Evolutionary conservation across 2,329 filamentous ascomycete species (phyloP), one percentile per base, ranked within the genome.

Genomic region (Pseudogymnoascus sp.): DNA sequence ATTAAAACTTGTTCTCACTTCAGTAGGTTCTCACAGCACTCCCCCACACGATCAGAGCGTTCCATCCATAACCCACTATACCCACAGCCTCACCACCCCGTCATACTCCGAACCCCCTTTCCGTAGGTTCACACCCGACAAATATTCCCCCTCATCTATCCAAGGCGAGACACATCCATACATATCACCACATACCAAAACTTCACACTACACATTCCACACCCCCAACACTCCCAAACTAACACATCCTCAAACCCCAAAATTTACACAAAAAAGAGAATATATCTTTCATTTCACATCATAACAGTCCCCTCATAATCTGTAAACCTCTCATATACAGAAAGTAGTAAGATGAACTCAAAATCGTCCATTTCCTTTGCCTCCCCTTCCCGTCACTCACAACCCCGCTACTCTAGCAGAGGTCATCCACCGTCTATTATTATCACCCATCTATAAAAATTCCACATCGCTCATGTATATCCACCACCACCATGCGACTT

Each of bases 281-380:
- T 56, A 56, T 56, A 31, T 31, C n/a, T 34, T 56, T 56, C 46
- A 56, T 56, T 56, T 56, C 25, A 56, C 10, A 44, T 37, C 36
- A 46, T 34, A 56, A 10, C 18, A 56, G 8, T 28, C 25, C 28
- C 4, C 18, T 56, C 46, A 53, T 50, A 14, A 28, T 53, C 46
- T 31, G 14, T 6, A 53, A 31, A 31, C 16, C 16, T 53, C 23
- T 28, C 14, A 31, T 28, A 31, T 28, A 53, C 23, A 53, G 46
- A 31, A n/a, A 31, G 1, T 28, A 16, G 14, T 31, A 28, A 16
- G 10, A 31, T 31, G 14, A 21, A 53, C 23, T 18, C 14, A 7
- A 4, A 31, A 31, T 2, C 14, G 8, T 18, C 25, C 25, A 56
- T 56, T 53, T 2, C 1, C 14, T 12, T 16, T 7, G n/a, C 42